Base-by-base conservation (phyloP, 192 early-diverging fungal genomes). In the Podochytrium sp. region DNA sequence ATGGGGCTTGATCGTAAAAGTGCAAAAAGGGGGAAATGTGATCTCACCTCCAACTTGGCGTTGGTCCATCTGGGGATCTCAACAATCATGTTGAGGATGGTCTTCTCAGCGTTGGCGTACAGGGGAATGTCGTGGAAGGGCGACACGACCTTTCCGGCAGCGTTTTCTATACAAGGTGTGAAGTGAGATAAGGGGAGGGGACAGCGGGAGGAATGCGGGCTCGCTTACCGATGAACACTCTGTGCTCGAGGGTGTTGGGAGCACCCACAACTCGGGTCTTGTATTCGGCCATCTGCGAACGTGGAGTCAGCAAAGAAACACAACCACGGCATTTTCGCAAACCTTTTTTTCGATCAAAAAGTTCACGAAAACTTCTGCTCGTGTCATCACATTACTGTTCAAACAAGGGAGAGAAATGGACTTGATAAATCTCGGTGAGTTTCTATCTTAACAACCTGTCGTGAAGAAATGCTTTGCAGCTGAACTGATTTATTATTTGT, bases 1-100 rank as follows among this genome's bases (percentile, higher is more conserved):
- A n/a, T n/a, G n/a, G n/a, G n/a, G n/a, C n/a, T n/a, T n/a, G n/a
- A n/a, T n/a, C n/a, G n/a, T n/a, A n/a, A n/a, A n/a, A n/a, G n/a
- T n/a, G n/a, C n/a, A n/a, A n/a, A n/a, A n/a, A n/a, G n/a, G 53
- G 30, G 25, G 2, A 64, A 66, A 60, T 14, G 12, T 33, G 30
- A 23, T 27, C 18, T 51, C 70, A 91, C 84, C 79, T 97, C 97
- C 74, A 97, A 86, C 90, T 99, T 99, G 80, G 95, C 97, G 85
- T 99, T 99, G 77, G 95, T 91, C 97, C 96, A 99, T 71, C 96
- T 89, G 59, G 97, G 97, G 60, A 98, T 94, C 83, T 98, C 97
- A 68, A 99, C 96, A 76, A 99, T 87, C 93, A 98, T 96, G 93
- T 99, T 99, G 81, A 94, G 89, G 70, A 97, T 86, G 42, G 91